Evolutionary conservation across 148 eudicot genomes (phyloP), one percentile per base, ranked within the genome.

Genomic region (Polygonum aviculare): DNA sequence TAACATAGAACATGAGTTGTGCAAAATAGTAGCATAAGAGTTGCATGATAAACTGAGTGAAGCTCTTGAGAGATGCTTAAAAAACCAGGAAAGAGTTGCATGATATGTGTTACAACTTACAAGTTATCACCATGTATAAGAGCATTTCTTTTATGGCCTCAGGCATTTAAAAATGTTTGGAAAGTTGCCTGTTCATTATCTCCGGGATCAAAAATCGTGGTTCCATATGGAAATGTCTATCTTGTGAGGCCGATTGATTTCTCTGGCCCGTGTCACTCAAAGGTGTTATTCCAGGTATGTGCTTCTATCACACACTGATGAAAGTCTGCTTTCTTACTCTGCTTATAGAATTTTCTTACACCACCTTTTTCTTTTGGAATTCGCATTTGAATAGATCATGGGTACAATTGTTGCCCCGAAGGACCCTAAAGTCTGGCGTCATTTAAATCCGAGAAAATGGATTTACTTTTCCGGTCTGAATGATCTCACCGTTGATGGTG

Each of bases 81-180:
- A 10, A 31, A 26, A 21, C 10, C 5, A 41, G 48, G 74, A n/a
- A 19, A 41, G 75, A 12, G 50, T 31, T 62, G 36, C 31, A 16
- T 62, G 18, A 57, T n/a, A 14, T 62, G 16, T 49, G 33, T 47
- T 16, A 67, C 5, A 2, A 19, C 6, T 40, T 40, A 18, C 31
- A 26, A 26, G 31, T 50, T 47, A 52, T 36, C 62, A 8, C 51
- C 67, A 10, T 60, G 67, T 45, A 49, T 8, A 40, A 40, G 7
- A 36, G 18, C 57, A 10, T 74, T 33, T 51, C 31, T 36, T 26
- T 35, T 55, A 15, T 33, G 55, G 48, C 1, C 38, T 21, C 26
- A 95, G 99, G 92, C 87, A 35, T 84, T 95, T 16, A 72, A 48
- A 82, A 79, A 81, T 77, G 91, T 87, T 77, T 95, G 99, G 99